Base-by-base conservation (phyloP, 768 basidiomycete genomes). In the Cystobasidium tubakii region DNA sequence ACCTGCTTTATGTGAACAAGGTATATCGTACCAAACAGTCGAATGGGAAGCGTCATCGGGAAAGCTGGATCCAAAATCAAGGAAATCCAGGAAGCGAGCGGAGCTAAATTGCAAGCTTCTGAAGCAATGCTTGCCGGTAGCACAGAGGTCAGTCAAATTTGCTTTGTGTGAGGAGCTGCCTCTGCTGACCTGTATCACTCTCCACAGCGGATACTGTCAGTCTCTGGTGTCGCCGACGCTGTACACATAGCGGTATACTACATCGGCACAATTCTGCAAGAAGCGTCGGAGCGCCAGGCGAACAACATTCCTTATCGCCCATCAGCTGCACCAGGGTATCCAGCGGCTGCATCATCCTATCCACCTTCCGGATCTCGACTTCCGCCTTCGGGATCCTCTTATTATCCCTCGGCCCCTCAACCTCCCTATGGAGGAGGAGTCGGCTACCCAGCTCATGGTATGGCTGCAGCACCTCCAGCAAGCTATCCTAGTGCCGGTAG, bases 171-270 rank as follows among this genome's bases (percentile, higher is more conserved):
- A 39, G 39, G 39, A 39, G 7, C 15, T 15, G 10, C 7, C 25
- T 34, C 31, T 27, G 63, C 15, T 60, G 31, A 60, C 1, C 10
- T 36, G 23, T 7, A 12, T 1, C 17, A 15, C 2, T 21, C 0
- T 27, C 15, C 34, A 15, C 25, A 97, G 94, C 91, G 96, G 73
- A 93, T 99, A 29, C 86, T 99, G 66, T 96, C 93, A 77, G 95
- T 98, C 43, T 92, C 95, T 27, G 96, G 96, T 43, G 96, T 99
- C 64, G 96, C 96, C 25, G 96, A 99, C 81, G 96, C 96, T 34
- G 93, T 99, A 73, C 96, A 99, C 81, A 99, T 99, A 76, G 96
- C 96, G 46, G 97, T 95, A 1, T 99, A 98, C 83, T 98, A 99
- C 81, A 94, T 99, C 75, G 96, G 96, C 70, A 97, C 93, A 76